Base-by-base conservation (phyloP, 768 basidiomycete species). In the Phallus indusiatus region DNA sequence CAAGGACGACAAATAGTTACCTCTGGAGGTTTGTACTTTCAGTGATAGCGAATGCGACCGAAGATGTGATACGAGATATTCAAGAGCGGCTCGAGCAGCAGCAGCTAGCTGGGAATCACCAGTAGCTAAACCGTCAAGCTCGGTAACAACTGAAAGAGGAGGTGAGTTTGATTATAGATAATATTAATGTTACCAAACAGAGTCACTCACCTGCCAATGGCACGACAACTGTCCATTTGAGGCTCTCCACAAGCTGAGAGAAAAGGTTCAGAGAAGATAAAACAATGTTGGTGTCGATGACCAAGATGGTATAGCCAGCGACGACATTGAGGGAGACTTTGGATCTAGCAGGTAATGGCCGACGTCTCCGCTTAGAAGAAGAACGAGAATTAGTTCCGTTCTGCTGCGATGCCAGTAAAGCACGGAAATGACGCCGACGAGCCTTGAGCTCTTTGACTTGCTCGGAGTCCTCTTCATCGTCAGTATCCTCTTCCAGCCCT, bases 221-320 rank as follows among this genome's bases (percentile, higher is more conserved):
- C 0, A 99, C 75, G 60, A 99, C 76, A 50, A 95, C 78, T 0
- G 91, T 96, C 93, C 94, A 98, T 24, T 75, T 76, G 17, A 83
- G 72, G 61, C 83, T 84, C 69, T 95, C 90, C 54, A 97, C 76
- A 60, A 98, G 76, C 12, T 84, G 79, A 0, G 81, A 71, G 60
- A 99, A 77, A 63, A 87, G 75, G 0, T 83, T 70, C 4, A 97
- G 76, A 0, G 91, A 92, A 0, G 90, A 88, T 16, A 98, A 79
- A 0, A 99, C 76, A 58, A 97, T 90, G 73, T 98, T 98, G 52
- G 95, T 97, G 72, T 98, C 95, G 67, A 95, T 76, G 28, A 99
- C 86, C 59, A 99, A 85, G 49, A 88, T 76, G 11, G 92, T 92
- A 72, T 93, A 96, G 1, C 95, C 95, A 2, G 90, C 79, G 6